phyloP scores from a whole-genome alignment of 2,329 filamentous ascomycete genomes.

The Penicillium freii region DNA sequence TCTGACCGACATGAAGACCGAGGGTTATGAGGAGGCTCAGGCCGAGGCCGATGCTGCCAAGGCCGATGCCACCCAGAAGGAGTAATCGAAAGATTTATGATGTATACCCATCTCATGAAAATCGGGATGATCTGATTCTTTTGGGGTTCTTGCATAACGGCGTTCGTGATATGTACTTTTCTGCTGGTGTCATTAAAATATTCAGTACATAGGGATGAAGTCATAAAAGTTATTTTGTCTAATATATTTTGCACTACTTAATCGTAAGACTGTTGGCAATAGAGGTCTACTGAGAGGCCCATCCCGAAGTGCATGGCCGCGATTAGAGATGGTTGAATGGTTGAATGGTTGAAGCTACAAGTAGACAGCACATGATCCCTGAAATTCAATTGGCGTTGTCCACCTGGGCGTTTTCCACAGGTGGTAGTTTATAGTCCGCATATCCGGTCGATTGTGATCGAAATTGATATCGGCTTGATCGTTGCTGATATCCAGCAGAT shows the following conservation, averaged over 20 bases:
- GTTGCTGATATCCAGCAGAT: constrained; percentile 4
- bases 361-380: constrained; percentile 2
- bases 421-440: neutral
- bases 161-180: constrained; percentile 28
- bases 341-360: neutral
- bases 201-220: constrained; percentile 14
- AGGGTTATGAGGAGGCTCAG: constrained; percentile 72
- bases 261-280: neutral
- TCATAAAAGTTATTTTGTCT: constrained; percentile 13
- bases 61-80: constrained; percentile 11
- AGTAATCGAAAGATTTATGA: constrained; percentile 24
- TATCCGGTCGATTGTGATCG: neutral
- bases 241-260: neutral
- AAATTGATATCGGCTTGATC: constrained; percentile 3
- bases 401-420: constrained; percentile 3
- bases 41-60: constrained; percentile 35
- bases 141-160: constrained; percentile 17
- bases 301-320: neutral
- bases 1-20: constrained; percentile 85
- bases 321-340: neutral
- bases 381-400: constrained; percentile 5
- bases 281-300: neutral
- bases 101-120: constrained; percentile 25
- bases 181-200: constrained; percentile 22
- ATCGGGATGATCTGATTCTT: constrained; percentile 18